These are phyloP conservation scores for Hypoxylon sp. DNA, from an alignment of 2,329 filamentous ascomycete genomes.

Conservation along the genomic window DNA sequence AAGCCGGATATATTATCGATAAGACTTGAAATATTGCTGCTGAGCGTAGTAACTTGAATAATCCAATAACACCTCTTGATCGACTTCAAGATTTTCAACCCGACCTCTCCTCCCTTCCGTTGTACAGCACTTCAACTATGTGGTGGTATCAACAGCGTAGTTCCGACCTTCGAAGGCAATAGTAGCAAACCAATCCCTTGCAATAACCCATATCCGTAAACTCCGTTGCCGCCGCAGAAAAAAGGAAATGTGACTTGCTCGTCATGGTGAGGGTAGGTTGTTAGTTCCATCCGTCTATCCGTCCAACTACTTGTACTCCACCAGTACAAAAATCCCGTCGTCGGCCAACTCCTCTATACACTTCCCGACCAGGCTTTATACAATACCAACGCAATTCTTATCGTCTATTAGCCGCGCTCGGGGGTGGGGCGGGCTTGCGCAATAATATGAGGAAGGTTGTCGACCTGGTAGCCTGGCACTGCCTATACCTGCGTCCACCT, in stretches of 20 bases:
- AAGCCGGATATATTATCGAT: not conserved
- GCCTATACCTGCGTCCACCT: slow-evolving; percentile 37
- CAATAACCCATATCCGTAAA: slow-evolving; percentile 27
- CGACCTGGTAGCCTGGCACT: not conserved
- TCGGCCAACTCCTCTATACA: slow-evolving; percentile 10
- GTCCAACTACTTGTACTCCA: not conserved
- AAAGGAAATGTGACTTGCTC: slow-evolving; percentile 27
- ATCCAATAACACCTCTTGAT: not conserved
- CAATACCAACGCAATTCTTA: slow-evolving; percentile 10
- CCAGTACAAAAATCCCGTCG: not conserved
- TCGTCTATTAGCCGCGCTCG: not conserved
- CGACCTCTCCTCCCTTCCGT: not conserved
- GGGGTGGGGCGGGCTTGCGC: not conserved
- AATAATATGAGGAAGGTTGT: not conserved
- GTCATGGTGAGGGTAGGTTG: slow-evolving; percentile 25
- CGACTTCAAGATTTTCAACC: not conserved
- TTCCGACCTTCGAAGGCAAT: not conserved
- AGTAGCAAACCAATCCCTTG: not conserved
- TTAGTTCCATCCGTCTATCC: slow-evolving; percentile 6
- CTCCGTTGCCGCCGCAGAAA: slow-evolving; percentile 22
- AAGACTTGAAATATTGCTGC: not conserved
- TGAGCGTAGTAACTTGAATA: not conserved
- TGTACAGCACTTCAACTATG: not conserved
- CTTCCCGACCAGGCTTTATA: slow-evolving; percentile 7
- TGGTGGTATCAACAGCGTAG: not conserved